Percentiles rank a stretch among this genome's conserved stretches.
Conservation (phyloP, 2,329 filamentous ascomycete genomes). For the Ophiostoma sp. region DNA sequence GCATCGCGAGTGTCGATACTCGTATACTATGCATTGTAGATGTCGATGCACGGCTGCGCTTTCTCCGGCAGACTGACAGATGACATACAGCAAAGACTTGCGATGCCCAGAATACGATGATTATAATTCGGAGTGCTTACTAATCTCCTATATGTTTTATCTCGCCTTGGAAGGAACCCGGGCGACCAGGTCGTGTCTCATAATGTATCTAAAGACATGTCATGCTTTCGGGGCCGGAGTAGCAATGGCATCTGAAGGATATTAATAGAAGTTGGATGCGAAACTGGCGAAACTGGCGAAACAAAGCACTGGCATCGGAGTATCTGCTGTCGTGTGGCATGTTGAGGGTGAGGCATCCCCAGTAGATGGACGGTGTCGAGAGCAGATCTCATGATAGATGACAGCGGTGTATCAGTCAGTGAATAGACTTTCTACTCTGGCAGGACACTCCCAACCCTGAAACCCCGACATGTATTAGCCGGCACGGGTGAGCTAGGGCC, state of each 20-base stretch:
- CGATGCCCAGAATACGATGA: background rate
- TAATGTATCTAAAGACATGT: background rate
- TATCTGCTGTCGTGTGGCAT: too few species aligned
- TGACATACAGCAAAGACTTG: background rate
- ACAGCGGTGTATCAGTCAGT: too few species aligned
- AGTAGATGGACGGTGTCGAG: too few species aligned
- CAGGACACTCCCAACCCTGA: background rate
- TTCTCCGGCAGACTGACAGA: too few species aligned
- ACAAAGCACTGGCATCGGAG: background rate
- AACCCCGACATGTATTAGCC: background rate
- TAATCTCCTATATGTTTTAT: background rate
- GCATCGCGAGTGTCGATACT: background rate
- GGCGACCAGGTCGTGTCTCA: slow-evolving; percentile 4
- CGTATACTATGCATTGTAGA: background rate
- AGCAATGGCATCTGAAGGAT: background rate
- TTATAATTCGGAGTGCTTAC: background rate
- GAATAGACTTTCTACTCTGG: background rate
- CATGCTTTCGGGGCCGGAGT: background rate
- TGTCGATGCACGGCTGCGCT: background rate
- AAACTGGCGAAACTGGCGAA: background rate
- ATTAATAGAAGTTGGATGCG: background rate
- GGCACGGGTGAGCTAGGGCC: background rate
- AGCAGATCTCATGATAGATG: too few species aligned
- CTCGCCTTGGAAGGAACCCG: background rate
- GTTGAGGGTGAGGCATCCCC: too few species aligned